phyloP scores from a whole-genome alignment of 2,329 filamentous ascomycete species.

The Magnaporthiopsis poae region DNA sequence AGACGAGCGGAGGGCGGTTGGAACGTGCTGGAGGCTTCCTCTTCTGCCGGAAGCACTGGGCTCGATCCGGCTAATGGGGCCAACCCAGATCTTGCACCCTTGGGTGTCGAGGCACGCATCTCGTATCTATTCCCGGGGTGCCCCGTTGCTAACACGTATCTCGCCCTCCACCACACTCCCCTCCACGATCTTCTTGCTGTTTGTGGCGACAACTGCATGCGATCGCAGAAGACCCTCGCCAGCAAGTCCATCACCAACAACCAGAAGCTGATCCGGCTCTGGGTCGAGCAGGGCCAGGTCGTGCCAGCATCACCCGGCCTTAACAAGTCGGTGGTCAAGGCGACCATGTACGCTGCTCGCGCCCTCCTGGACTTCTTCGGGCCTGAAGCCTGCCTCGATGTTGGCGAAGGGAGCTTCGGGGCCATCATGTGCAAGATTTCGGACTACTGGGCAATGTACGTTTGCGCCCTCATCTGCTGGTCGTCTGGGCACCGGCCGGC shows the following conservation, averaged over 20 bases:
- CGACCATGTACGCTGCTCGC: constrained; percentile 40
- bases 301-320: constrained; percentile 21
- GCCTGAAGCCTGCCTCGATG: constrained; percentile 2
- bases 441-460: constrained; percentile 47
- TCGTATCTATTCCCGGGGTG: constrained; percentile 34
- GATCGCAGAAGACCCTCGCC: constrained; percentile 44
- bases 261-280: constrained; percentile 35
- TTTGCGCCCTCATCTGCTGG: constrained; percentile 51
- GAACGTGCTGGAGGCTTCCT: neutral
- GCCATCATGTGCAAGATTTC: constrained; percentile 30
- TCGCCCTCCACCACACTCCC: constrained; percentile 49
- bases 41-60: neutral
- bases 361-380: constrained; percentile 38
- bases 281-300: constrained; percentile 21
- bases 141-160: constrained; percentile 41
- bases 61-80: constrained; percentile 4
- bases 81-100: constrained; percentile 13
- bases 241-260: constrained; percentile 34
- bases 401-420: constrained; percentile 3
- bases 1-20: neutral
- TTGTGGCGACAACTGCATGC: constrained; percentile 32
- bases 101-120: constrained; percentile 10
- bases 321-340: constrained; percentile 31
- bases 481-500: constrained; percentile 34
- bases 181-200: constrained; percentile 48